phyloP scores from a whole-genome alignment of 129 eudicot genomes.

The Kitagawia praeruptora region DNA sequence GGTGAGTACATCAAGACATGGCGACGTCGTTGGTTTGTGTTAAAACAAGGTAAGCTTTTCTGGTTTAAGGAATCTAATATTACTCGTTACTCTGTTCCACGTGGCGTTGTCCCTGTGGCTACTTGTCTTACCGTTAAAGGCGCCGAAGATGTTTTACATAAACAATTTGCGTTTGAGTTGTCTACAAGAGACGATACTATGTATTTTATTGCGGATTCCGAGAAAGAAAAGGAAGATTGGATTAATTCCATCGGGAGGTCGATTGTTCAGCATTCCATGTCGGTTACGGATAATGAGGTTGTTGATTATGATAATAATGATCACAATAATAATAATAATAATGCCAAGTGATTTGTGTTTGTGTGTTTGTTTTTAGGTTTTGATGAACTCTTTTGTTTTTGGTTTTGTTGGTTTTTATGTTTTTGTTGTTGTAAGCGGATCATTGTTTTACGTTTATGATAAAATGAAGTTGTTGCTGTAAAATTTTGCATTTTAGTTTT shows the following conservation, averaged over 20 bases:
- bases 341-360: background rate
- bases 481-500: background rate
- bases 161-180: conserved; percentile 31
- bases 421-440: background rate
- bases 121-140: conserved; percentile 46
- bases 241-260: conserved; percentile 54
- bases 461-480: background rate
- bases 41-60: conserved; percentile 36
- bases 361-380: background rate
- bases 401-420: background rate
- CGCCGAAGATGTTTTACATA: conserved; percentile 32
- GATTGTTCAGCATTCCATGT: conserved; percentile 54
- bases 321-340: background rate
- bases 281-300: conserved; percentile 39
- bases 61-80: conserved; percentile 37
- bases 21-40: conserved; percentile 41
- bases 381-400: background rate
- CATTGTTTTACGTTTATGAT: background rate
- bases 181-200: conserved; percentile 37
- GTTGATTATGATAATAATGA: conserved; percentile 17
- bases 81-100: conserved; percentile 17
- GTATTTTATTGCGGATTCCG: conserved; percentile 58
- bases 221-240: conserved; percentile 71
- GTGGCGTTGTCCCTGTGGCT: conserved; percentile 38
- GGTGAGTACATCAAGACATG: conserved; percentile 46